Percentiles rank a stretch among this genome's conserved stretches.
These are phyloP conservation scores for Exophiala calicioides DNA, from an alignment of 2,329 filamentous ascomycete genomes.

Conservation along the genomic window DNA sequence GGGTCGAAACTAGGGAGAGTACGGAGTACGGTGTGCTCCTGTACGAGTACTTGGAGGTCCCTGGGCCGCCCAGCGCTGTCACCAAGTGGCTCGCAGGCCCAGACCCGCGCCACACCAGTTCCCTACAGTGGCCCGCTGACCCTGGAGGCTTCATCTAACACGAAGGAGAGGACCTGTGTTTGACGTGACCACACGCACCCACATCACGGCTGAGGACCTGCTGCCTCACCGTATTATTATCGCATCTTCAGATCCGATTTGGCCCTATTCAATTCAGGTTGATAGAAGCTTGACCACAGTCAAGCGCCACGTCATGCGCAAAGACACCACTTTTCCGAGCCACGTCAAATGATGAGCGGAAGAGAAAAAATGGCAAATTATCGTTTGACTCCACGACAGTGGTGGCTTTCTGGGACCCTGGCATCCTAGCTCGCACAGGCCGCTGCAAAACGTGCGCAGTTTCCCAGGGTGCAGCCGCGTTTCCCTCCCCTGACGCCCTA, in stretches of 20 bases:
- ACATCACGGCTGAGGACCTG: too few relatives aligned
- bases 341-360: background rate
- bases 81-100: constrained; percentile 3
- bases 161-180: background rate
- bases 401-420: too few relatives aligned
- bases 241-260: too few relatives aligned
- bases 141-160: background rate
- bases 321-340: background rate
- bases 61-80: background rate
- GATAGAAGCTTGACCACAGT: too few relatives aligned
- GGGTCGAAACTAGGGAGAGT: too few relatives aligned
- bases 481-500: background rate
- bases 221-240: too few relatives aligned
- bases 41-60: too few relatives aligned
- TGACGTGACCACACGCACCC: too few relatives aligned
- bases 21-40: too few relatives aligned
- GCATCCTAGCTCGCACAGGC: too few relatives aligned
- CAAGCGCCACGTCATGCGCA: too few relatives aligned
- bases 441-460: background rate
- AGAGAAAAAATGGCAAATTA: background rate
- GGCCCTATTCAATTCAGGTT: too few relatives aligned
- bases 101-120: constrained; percentile 2
- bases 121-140: background rate
- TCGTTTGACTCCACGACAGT: background rate
- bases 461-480: background rate